These are phyloP conservation scores for Rhododendron williamsianum DNA, from an alignment of 148 eudicot species.

Conservation along the genomic window DNA sequence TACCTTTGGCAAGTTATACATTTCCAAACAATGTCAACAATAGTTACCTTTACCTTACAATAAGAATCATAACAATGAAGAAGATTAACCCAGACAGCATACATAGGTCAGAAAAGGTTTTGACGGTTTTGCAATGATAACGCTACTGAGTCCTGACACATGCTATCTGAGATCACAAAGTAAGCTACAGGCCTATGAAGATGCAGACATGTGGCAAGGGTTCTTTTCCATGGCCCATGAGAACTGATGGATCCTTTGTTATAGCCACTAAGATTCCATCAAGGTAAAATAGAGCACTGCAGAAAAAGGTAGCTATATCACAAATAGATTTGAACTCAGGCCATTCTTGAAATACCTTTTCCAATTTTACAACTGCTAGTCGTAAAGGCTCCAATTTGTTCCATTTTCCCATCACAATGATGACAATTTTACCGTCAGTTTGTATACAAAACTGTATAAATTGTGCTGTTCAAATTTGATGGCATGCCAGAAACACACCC, in stretches of 20 bases:
- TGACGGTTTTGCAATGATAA: neutral
- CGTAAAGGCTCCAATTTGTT: neutral
- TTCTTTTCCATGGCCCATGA: neutral
- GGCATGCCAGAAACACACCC: conserved; percentile 2
- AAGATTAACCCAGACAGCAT: neutral
- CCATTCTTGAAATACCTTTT: neutral
- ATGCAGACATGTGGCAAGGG: neutral
- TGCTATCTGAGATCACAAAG: neutral
- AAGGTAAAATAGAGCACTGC: neutral
- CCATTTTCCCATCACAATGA: neutral
- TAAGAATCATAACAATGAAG: neutral
- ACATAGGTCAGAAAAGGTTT: neutral
- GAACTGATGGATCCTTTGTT: neutral
- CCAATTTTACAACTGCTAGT: neutral
- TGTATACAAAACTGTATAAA: neutral
- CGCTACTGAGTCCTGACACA: neutral
- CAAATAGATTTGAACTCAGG: neutral
- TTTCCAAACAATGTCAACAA: too few relatives aligned
- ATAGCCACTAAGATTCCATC: neutral
- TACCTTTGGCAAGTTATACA: neutral
- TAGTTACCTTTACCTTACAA: neutral
- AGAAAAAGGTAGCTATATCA: neutral
- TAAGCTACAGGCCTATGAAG: neutral
- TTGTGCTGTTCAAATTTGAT: neutral
- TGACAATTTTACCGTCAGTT: neutral